A percentile compares a stretch with the other conserved stretches of the same genome.
Conservation (phyloP, 106 monocot species). For the Gastrodia elata region DNA sequence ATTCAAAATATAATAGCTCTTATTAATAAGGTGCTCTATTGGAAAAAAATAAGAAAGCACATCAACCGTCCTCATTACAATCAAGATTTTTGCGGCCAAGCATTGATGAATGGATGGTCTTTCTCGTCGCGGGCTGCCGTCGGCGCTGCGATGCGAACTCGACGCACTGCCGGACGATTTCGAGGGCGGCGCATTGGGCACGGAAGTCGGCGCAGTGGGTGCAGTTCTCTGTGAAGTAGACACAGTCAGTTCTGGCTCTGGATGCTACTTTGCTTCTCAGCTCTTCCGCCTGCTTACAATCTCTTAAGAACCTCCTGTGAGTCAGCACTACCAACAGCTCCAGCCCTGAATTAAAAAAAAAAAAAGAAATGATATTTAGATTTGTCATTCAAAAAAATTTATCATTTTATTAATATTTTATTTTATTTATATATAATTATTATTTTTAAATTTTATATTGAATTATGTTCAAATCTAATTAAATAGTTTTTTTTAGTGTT, state of each 20-base stretch:
- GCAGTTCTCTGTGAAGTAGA: conserved; percentile 83
- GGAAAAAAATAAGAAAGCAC: no score
- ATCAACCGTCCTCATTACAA: no score
- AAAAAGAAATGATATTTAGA: background rate
- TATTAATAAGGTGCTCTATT: no score
- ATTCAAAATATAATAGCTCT: no score
- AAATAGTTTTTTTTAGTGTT: no score
- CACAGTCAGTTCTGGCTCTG: conserved; percentile 61
- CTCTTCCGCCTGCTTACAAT: conserved; percentile 45
- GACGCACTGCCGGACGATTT: conserved; percentile 60
- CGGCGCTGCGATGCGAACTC: conserved; percentile 45
- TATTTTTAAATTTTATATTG: no score
- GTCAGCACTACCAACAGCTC: conserved; percentile 56
- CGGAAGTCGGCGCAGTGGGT: conserved; percentile 35
- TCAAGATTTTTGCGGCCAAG: background rate
- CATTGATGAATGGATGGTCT: no score
- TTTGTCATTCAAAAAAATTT: no score
- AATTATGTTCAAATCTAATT: no score
- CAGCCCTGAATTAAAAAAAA: no score
- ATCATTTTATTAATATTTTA: no score
- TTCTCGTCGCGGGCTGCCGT: conserved; percentile 11
- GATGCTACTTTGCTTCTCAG: conserved; percentile 48
- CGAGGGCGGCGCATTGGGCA: conserved; percentile 38
- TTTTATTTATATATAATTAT: background rate
- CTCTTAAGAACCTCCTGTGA: conserved; percentile 38